These are phyloP conservation scores for Colletotrichum godetiae DNA, from an alignment of 2,329 filamentous ascomycete genomes.

Conservation along the genomic window DNA sequence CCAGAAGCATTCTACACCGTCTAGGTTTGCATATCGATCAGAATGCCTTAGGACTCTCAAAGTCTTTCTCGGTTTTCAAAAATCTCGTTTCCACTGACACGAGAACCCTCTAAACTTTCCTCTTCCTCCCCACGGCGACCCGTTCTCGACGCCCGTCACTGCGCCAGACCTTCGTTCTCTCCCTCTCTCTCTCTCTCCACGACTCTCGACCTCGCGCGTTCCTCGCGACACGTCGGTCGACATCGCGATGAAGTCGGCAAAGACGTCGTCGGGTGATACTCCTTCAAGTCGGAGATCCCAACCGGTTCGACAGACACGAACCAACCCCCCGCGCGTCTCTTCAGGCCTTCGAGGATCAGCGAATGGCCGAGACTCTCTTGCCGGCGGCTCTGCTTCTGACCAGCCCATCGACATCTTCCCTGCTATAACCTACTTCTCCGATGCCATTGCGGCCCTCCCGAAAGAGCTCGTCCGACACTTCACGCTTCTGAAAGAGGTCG, in stretches of 20 bases:
- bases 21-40: neutral
- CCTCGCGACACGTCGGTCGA: neutral
- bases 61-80: neutral
- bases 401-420: conserved; percentile 76
- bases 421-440: conserved; percentile 81
- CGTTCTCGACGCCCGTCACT: neutral
- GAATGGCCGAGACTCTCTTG: conserved; percentile 57
- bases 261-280: conserved; percentile 54
- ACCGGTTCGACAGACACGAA: conserved; percentile 73
- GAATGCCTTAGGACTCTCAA: conserved; percentile 24
- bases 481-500: conserved; percentile 95
- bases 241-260: conserved; percentile 65
- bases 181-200: conserved; percentile 13
- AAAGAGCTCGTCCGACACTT: conserved; percentile 97
- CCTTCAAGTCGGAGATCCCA: conserved; percentile 69
- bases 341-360: conserved; percentile 55
- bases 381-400: conserved; percentile 57
- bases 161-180: conserved; percentile 1
- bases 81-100: conserved; percentile 5
- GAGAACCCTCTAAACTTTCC: neutral
- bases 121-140: neutral
- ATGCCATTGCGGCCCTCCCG: conserved; percentile 90
- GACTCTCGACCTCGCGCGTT: neutral
- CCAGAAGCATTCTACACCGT: conserved; percentile 11
- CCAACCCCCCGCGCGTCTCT: conserved; percentile 69